These are phyloP conservation scores for Vanilla planifolia DNA, from an alignment of 106 monocot species.

Conservation along the genomic window DNA sequence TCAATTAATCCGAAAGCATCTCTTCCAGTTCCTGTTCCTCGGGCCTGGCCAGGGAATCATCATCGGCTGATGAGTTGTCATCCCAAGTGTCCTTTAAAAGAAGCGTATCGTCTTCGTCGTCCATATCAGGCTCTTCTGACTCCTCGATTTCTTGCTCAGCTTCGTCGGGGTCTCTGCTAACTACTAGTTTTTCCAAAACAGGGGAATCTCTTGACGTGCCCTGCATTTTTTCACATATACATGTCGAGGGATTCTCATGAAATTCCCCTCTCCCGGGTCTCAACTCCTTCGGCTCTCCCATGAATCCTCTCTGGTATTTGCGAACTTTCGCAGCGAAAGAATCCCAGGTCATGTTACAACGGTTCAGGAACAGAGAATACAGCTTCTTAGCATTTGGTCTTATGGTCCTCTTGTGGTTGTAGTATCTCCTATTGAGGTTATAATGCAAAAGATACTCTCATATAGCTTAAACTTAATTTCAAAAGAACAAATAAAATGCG, in stretches of 20 bases:
- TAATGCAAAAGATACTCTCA: background rate
- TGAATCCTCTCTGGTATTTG: conserved; percentile 71
- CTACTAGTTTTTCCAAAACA: background rate
- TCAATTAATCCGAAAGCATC: conserved; percentile 55
- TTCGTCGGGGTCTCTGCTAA: background rate
- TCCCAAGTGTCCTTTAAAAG: conserved; percentile 1
- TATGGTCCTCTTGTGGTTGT: conserved; percentile 90
- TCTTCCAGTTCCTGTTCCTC: conserved; percentile 67
- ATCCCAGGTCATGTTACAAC: conserved; percentile 77
- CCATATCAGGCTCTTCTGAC: conserved; percentile 31
- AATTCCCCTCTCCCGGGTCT: conserved; percentile 92
- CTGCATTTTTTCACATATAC: conserved; percentile 49
- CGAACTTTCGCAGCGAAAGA: conserved; percentile 60
- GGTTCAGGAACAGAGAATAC: conserved; percentile 67
- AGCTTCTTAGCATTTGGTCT: conserved; percentile 88
- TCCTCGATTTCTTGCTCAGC: conserved; percentile 25
- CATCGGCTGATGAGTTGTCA: conserved; percentile 20
- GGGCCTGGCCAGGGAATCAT: conserved; percentile 19
- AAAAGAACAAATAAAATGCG: background rate
- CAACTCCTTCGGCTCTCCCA: conserved; percentile 93
- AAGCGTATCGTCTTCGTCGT: conserved; percentile 44
- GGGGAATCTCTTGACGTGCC: background rate
- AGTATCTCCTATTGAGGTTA: conserved; percentile 57
- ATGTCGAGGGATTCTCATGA: conserved; percentile 74
- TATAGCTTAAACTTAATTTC: background rate